Evolutionary conservation across 2,329 filamentous ascomycete genomes (phyloP).

Genomic region (Pseudocercospora crystallina): DNA sequence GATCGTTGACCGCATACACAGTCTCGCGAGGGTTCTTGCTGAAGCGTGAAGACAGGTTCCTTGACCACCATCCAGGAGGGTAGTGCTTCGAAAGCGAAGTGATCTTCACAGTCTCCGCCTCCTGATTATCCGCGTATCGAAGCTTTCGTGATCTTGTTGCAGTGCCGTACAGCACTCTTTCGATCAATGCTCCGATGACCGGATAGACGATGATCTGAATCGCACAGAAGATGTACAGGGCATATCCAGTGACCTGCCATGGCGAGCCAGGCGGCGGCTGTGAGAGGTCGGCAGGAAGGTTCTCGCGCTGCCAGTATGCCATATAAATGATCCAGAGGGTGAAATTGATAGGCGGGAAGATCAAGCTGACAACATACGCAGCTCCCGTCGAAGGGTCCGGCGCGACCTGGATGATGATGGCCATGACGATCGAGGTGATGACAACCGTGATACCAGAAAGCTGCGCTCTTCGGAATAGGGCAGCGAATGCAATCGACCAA

Average conservation of each 20-base stretch:
- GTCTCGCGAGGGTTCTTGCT: slow-evolving; percentile 56
- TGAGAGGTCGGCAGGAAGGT: slow-evolving; percentile 60
- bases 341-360: slow-evolving; percentile 88
- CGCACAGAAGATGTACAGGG: slow-evolving; percentile 73
- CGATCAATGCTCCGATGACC: slow-evolving; percentile 70
- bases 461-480: slow-evolving; percentile 79
- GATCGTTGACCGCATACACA: slow-evolving; percentile 74
- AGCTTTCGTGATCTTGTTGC: slow-evolving; percentile 56
- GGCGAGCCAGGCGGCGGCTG: slow-evolving; percentile 55
- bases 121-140: slow-evolving; percentile 28
- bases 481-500: slow-evolving; percentile 75
- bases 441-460: slow-evolving; percentile 79
- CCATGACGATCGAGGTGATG: slow-evolving; percentile 71
- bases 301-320: slow-evolving; percentile 70
- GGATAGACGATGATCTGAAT: slow-evolving; percentile 79
- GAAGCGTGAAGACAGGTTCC: slow-evolving; percentile 46
- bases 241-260: slow-evolving; percentile 71
- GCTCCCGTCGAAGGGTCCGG: slow-evolving; percentile 61
- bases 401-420: slow-evolving; percentile 77
- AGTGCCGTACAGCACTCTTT: slow-evolving; percentile 73
- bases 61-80: slow-evolving; percentile 61
- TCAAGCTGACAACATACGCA: slow-evolving; percentile 67
- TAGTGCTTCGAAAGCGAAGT: slow-evolving; percentile 77
- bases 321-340: slow-evolving; percentile 79
- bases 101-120: slow-evolving; percentile 63